Percentiles rank a stretch among this genome's conserved stretches.
These are phyloP conservation scores for Sordariomycetes sp. DNA, from an alignment of 2,329 filamentous ascomycete species.

Conservation along the genomic window DNA sequence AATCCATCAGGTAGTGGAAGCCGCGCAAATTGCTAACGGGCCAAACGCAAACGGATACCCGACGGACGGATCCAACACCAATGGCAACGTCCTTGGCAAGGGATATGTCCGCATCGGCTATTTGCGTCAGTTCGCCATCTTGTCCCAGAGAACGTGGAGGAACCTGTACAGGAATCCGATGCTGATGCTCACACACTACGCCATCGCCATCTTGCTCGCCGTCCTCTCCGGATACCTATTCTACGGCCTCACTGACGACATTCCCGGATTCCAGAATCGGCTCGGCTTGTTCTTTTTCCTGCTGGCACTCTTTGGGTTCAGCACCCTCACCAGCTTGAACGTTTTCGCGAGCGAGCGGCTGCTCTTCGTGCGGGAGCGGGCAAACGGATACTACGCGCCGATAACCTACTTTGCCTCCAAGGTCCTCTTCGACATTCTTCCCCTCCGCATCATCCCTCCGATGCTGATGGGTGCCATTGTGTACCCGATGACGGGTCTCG, in stretches of 20 bases:
- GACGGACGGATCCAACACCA: slow-evolving; percentile 30
- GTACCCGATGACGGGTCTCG: slow-evolving; percentile 93
- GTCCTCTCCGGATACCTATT: slow-evolving; percentile 93
- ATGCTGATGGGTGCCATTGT: slow-evolving; percentile 92
- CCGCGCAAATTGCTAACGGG: slow-evolving; percentile 55
- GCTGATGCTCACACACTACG: slow-evolving; percentile 97
- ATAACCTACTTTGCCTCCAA: slow-evolving; percentile 91
- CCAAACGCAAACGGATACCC: slow-evolving; percentile 39
- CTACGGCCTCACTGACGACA: slow-evolving; percentile 91
- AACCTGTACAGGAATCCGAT: slow-evolving; percentile 96
- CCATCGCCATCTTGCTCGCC: slow-evolving; percentile 86
- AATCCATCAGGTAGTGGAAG: slow-evolving; percentile 55
- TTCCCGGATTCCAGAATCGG: slow-evolving; percentile 94
- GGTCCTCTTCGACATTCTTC: slow-evolving; percentile 95
- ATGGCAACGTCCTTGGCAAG: slow-evolving; percentile 50
- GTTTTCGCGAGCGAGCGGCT: slow-evolving; percentile 87
- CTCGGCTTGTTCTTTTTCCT: slow-evolving; percentile 97
- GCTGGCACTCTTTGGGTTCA: slow-evolving; percentile 90
- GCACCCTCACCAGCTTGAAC: slow-evolving; percentile 82
- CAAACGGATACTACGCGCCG: slow-evolving; percentile 92
- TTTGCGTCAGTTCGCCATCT: slow-evolving; percentile 70
- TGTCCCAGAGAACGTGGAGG: slow-evolving; percentile 86
- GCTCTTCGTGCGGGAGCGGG: slow-evolving; percentile 82
- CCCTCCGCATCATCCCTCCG: slow-evolving; percentile 84
- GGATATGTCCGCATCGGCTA: slow-evolving; percentile 76